phyloP scores from a whole-genome alignment of 2,329 filamentous ascomycete species.

The Paracorniculantispora psalliotae region DNA sequence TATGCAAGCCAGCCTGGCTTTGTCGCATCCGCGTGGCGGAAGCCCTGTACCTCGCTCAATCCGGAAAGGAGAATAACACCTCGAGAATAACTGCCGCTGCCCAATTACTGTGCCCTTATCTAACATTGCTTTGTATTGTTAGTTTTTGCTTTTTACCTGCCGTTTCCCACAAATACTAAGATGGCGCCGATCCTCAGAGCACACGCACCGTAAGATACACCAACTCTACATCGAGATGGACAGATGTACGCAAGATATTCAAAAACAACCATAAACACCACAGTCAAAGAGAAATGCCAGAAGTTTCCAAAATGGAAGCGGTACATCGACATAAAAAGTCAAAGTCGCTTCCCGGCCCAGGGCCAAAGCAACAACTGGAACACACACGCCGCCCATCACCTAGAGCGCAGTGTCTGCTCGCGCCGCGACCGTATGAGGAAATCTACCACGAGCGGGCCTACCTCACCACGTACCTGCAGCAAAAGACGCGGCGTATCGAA shows the following conservation, averaged over 20 bases:
- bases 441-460: slow-evolving; percentile 44
- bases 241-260: neutral
- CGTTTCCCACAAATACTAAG: no score
- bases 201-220: neutral
- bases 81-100: neutral
- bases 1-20: neutral
- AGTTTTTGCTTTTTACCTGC: neutral
- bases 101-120: neutral
- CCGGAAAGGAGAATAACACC: neutral
- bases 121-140: neutral
- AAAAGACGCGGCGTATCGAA: slow-evolving; percentile 33
- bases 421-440: slow-evolving; percentile 36
- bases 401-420: slow-evolving; percentile 21
- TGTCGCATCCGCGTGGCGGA: neutral
- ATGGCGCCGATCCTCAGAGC: neutral
- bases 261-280: neutral
- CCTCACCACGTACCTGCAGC: slow-evolving; percentile 36
- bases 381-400: neutral
- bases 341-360: neutral
- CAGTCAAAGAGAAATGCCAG: neutral
- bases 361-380: neutral
- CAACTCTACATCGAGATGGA: neutral
- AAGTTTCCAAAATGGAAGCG: neutral
- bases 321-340: neutral
- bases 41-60: neutral